These are phyloP conservation scores for Macadamia tetraphylla DNA, from an alignment of 164 flowering plant species.

Conservation along the genomic window DNA sequence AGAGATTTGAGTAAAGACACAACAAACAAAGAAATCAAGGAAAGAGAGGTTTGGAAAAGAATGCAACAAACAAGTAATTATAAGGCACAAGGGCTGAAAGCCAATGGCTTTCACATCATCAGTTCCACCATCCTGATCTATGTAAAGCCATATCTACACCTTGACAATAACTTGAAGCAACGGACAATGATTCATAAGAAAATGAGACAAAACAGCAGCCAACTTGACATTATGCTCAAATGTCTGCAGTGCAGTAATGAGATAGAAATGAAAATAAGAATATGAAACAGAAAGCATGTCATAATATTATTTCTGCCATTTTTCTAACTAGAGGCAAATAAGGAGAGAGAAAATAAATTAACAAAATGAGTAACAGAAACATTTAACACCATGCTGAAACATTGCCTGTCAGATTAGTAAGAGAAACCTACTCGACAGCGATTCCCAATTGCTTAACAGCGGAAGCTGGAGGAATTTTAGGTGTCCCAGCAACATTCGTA, in stretches of 20 bases:
- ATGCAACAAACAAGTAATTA: neutral
- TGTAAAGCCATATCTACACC: neutral
- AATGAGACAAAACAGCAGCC: neutral
- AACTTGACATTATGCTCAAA: neutral
- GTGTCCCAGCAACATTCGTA: slow-evolving; percentile 18
- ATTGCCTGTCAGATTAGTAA: slow-evolving; percentile 5
- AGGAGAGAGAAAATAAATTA: too few species aligned
- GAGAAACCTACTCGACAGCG: slow-evolving; percentile 68
- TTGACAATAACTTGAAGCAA: neutral
- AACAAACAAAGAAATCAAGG: too few species aligned
- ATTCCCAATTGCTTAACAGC: slow-evolving; percentile 61
- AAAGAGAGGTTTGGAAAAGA: too few species aligned
- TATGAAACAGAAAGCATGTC: neutral
- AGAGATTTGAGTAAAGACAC: too few species aligned
- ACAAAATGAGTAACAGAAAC: neutral
- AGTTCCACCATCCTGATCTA: neutral
- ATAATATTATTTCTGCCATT: neutral
- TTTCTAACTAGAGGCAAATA: too few species aligned
- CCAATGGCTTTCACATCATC: neutral
- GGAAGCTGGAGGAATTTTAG: slow-evolving; percentile 53
- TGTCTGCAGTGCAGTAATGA: neutral
- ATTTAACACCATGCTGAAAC: slow-evolving; percentile 1
- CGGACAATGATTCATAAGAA: neutral
- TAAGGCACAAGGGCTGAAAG: neutral
- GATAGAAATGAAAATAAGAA: neutral